A percentile compares a stretch with the other conserved stretches of the same genome.
Conservation (phyloP, 495 filamentous ascomycete genomes). For the Aspergillus steynii region DNA sequence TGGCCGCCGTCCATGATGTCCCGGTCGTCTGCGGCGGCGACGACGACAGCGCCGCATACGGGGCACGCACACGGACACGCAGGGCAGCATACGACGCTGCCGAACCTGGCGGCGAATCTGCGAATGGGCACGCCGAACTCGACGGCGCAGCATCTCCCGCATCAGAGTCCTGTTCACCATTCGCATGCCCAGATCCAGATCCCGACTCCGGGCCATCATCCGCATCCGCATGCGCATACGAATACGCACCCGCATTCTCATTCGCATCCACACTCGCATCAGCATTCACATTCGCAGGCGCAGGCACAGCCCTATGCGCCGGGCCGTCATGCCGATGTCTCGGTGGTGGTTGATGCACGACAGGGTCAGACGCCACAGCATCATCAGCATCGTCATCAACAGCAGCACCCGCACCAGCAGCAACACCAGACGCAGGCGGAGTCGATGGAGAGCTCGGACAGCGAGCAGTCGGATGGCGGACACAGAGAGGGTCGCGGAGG, state of each 20-base stretch:
- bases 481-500: slow-evolving; percentile 18
- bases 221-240: background rate
- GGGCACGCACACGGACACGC: background rate
- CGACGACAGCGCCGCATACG: background rate
- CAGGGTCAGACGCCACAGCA: background rate
- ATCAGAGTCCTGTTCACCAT: background rate
- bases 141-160: slow-evolving; percentile 3
- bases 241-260: background rate
- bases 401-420: too few species aligned
- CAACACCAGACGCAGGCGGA: background rate
- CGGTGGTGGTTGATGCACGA: slow-evolving; percentile 1
- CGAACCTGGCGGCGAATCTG: slow-evolving; percentile 24
- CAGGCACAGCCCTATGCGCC: background rate
- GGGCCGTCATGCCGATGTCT: background rate
- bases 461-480: slow-evolving; percentile 22
- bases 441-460: slow-evolving; percentile 21
- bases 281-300: slow-evolving; percentile 14
- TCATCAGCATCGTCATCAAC: background rate
- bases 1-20: slow-evolving; percentile 29
- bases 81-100: slow-evolving; percentile 5
- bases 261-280: slow-evolving; percentile 7
- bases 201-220: background rate
- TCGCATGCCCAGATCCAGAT: background rate
- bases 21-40: slow-evolving; percentile 2
- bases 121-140: slow-evolving; percentile 13